Conservation (phyloP, 2,329 filamentous ascomycete genomes). For the Aspergillus tamarii region DNA sequence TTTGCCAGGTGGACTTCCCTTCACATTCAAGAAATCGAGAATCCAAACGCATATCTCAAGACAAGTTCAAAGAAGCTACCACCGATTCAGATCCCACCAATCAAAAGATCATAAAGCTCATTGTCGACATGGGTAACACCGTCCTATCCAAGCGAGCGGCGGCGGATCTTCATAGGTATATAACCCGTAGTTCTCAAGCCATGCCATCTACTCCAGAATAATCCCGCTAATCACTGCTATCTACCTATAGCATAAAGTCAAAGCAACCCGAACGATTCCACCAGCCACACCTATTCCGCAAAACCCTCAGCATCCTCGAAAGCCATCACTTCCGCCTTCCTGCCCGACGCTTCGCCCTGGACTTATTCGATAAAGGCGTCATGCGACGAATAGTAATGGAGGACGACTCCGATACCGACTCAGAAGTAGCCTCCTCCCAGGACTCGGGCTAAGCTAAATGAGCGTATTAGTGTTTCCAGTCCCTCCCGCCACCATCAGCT, state of each 20-base stretch:
- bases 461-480: background rate
- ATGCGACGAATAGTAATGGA: slow-evolving; percentile 82
- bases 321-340: slow-evolving; percentile 86
- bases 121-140: slow-evolving; percentile 89
- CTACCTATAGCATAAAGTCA: slow-evolving; percentile 67
- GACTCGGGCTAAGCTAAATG: slow-evolving; percentile 25
- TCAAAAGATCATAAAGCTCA: slow-evolving; percentile 77
- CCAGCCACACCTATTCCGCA: slow-evolving; percentile 77
- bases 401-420: slow-evolving; percentile 58
- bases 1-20: slow-evolving; percentile 37
- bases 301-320: slow-evolving; percentile 82
- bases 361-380: slow-evolving; percentile 90
- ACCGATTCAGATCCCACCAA: slow-evolving; percentile 66
- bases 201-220: background rate
- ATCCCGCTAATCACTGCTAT: background rate
- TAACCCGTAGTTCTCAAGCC: slow-evolving; percentile 7
- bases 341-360: slow-evolving; percentile 86
- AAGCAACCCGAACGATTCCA: slow-evolving; percentile 76
- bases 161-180: slow-evolving; percentile 70
- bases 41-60: slow-evolving; percentile 44
- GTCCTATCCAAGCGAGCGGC: slow-evolving; percentile 88
- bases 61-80: slow-evolving; percentile 60
- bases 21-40: slow-evolving; percentile 46
- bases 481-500: background rate
- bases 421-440: slow-evolving; percentile 35